These are phyloP conservation scores for Friedmanniomyces simplex DNA, from an alignment of 495 filamentous ascomycete species.

Conservation along the genomic window DNA sequence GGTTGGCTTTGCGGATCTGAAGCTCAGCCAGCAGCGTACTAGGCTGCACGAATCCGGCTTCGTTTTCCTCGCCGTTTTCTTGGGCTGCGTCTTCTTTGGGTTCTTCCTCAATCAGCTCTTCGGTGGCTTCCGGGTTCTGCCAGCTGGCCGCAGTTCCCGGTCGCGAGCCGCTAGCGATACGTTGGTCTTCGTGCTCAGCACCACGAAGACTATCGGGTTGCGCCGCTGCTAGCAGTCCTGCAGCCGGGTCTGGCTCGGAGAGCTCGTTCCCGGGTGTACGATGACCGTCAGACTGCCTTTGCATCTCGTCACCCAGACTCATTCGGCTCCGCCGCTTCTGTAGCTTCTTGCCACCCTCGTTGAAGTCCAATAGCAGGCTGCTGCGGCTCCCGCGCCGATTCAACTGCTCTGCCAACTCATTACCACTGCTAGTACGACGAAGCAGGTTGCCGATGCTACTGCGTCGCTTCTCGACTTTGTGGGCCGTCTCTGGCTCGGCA, in stretches of 20 bases:
- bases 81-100: slow-evolving; percentile 25
- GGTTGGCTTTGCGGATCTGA: slow-evolving; percentile 75
- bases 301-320: slow-evolving; percentile 20
- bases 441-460: slow-evolving; percentile 19
- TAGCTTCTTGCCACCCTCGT: slow-evolving; percentile 23
- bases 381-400: slow-evolving; percentile 21
- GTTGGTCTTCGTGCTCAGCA: neutral
- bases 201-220: neutral
- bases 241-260: neutral
- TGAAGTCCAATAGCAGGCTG: slow-evolving; percentile 11
- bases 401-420: slow-evolving; percentile 25
- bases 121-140: slow-evolving; percentile 32
- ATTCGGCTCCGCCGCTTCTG: slow-evolving; percentile 27
- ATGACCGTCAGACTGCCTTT: slow-evolving; percentile 3
- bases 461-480: slow-evolving; percentile 11
- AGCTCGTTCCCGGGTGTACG: neutral
- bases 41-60: slow-evolving; percentile 54
- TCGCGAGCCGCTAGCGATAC: neutral
- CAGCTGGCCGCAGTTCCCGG: slow-evolving; percentile 14
- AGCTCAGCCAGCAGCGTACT: slow-evolving; percentile 89
- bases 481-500: neutral
- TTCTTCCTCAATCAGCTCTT: slow-evolving; percentile 35
- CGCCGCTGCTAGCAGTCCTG: slow-evolving; percentile 6
- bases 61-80: slow-evolving; percentile 25
- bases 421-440: slow-evolving; percentile 20